Percentiles rank a stretch among this genome's conserved stretches.
These are phyloP conservation scores for Diplodia sapinea DNA, from an alignment of 2,329 filamentous ascomycete species.

Conservation along the genomic window DNA sequence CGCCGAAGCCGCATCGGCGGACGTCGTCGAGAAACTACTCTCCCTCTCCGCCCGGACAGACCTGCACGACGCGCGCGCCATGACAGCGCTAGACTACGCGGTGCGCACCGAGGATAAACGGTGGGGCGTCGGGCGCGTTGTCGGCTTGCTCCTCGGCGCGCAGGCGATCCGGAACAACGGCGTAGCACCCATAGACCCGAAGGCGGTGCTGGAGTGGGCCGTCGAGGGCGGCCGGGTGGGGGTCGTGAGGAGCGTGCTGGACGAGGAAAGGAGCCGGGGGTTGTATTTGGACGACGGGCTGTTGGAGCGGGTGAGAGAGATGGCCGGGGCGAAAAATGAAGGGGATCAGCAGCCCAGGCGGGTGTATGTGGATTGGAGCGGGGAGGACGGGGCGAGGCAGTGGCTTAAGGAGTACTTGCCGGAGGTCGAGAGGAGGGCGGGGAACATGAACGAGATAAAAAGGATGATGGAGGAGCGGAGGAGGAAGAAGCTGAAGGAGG, in stretches of 20 bases:
- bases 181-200: neutral
- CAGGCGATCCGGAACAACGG: neutral
- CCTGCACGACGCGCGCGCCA: neutral
- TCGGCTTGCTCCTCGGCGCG: neutral
- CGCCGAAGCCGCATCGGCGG: neutral
- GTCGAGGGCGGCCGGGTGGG: neutral
- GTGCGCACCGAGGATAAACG: neutral
- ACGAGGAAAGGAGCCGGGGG: neutral
- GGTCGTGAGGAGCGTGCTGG: constrained; percentile 1
- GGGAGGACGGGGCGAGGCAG: neutral
- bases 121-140: neutral
- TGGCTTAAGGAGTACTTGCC: neutral
- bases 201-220: neutral
- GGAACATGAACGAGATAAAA: neutral
- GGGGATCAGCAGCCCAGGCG: neutral
- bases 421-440: neutral
- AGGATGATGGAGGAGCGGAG: constrained; percentile 10
- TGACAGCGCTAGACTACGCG: neutral
- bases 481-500: neutral
- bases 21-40: neutral
- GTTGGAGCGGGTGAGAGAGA: neutral
- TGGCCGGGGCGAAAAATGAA: neutral
- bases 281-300: neutral
- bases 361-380: neutral
- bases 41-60: neutral